Percentiles rank a stretch among this genome's conserved stretches.
Conservation (phyloP, 2,329 filamentous ascomycete genomes). For the Colletotrichum scovillei region DNA sequence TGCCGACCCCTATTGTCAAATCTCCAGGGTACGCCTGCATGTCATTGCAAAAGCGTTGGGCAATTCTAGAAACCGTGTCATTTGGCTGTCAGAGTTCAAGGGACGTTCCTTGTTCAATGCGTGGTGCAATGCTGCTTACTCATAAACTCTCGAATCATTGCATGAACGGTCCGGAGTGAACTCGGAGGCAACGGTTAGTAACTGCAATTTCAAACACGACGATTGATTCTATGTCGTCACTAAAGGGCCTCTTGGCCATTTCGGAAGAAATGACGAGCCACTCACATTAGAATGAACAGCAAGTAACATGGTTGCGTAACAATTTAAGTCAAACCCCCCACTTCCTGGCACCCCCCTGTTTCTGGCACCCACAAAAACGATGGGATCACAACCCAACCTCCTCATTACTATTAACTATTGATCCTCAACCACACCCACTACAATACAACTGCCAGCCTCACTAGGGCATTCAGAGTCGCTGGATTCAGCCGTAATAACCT, state of each 20-base stretch:
- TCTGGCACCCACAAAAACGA: too few species aligned
- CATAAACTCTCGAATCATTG: slow-evolving; percentile 4
- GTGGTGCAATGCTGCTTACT: slow-evolving; percentile 20
- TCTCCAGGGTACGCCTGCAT: slow-evolving; percentile 28
- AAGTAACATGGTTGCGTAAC: not conserved
- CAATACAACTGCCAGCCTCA: too few species aligned
- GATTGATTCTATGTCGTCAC: not conserved
- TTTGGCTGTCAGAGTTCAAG: slow-evolving; percentile 6
- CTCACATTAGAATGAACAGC: not conserved
- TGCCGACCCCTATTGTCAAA: slow-evolving; percentile 15
- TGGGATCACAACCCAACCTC: too few species aligned
- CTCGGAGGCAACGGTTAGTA: not conserved
- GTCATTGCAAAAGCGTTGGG: slow-evolving; percentile 11
- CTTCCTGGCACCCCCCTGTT: too few species aligned
- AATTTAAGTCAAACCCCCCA: too few species aligned
- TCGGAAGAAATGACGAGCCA: not conserved
- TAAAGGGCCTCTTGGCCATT: not conserved
- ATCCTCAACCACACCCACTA: too few species aligned
- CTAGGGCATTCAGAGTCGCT: too few species aligned
- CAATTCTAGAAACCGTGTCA: slow-evolving; percentile 18
- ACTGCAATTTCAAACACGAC: not conserved
- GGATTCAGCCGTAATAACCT: too few species aligned
- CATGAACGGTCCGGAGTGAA: not conserved
- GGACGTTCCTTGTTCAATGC: slow-evolving; percentile 19
- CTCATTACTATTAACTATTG: too few species aligned